Evolutionary conservation across 148 eudicot genomes (phyloP), one percentile per base, ranked within the genome.

Genomic region (Suaeda aralocaspica): DNA sequence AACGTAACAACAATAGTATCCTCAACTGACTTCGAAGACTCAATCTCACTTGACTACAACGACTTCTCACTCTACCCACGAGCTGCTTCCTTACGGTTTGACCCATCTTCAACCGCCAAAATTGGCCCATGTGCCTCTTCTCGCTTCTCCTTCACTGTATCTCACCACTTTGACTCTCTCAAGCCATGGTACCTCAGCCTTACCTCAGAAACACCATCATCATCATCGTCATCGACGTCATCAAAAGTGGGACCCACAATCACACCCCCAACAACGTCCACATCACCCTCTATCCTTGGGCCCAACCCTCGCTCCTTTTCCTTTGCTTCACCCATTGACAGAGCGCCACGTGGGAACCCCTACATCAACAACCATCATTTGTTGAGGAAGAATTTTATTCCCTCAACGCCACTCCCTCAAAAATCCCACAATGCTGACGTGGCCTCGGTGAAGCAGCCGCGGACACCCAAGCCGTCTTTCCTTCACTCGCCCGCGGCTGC

Each of bases 161-260:
- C 96, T 4, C 98, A 87, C 82, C 81, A 83, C 68, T 67, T 85
- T 28, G 97, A 94, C 89, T 91, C 98, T 8, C 82, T 94, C 76
- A 94, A 94, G 66, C 98, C 98, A 0, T 94, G 98, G 98, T 81
- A 89, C 84, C 87, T 94, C 26, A 76, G 91, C 50, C 71, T 91
- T 2, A 78, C 89, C 0, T 46, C 50, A 41, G 53, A 15, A 95
- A 87, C 84, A 64, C 91, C 14, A 76, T 46, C 50, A 46, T 46
- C 19, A 1, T 46, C 50, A 15, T 11, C 97, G 50, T 70, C 91
- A 4, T 84, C 87, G 46, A 84, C 53, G 89, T 91, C 4, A n/a
- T n/a, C n/a, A n/a, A n/a, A n/a, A n/a, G 41, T 36, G 41, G 93
- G 96, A 48, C 93, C 96, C 74, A 72, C 88, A 48, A 8, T 3